Conservation (phyloP, 352 stramenopile genomes). For the Phytophthora cajani region DNA sequence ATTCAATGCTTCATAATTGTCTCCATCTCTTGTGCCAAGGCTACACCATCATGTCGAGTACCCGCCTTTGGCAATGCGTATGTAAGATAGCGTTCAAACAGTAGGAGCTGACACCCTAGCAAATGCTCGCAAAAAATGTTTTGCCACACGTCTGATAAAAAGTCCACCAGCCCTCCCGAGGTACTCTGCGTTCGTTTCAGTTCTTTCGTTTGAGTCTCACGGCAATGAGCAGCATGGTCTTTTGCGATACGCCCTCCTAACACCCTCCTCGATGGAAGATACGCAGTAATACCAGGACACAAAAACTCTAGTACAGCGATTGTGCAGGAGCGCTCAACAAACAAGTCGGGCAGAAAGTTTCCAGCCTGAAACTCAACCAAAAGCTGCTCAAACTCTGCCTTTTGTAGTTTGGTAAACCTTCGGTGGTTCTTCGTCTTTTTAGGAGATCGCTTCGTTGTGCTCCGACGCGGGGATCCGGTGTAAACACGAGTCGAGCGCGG, state of each 20-base stretch:
- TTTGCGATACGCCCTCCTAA: conserved; percentile 1
- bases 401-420: conserved; percentile 12
- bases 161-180: conserved; percentile 3
- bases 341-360: conserved; percentile 9
- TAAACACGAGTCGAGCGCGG: background rate
- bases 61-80: conserved; percentile 5
- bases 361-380: conserved; percentile 11
- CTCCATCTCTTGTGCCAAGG: conserved; percentile 19
- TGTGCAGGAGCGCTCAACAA: conserved; percentile 8
- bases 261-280: conserved; percentile 3
- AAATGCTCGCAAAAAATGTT: conserved; percentile 16
- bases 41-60: conserved; percentile 1
- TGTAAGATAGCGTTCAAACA: conserved; percentile 1
- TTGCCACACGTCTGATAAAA: conserved; percentile 18
- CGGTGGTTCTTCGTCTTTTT: background rate
- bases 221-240: background rate
- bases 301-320: conserved; percentile 4
- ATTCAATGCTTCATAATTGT: background rate
- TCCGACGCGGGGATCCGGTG: background rate
- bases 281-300: conserved; percentile 1
- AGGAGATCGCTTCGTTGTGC: background rate
- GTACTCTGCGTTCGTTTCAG: background rate
- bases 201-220: conserved; percentile 1
- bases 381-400: conserved; percentile 8
- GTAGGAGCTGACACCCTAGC: conserved; percentile 6